Conservation (phyloP, 2,329 filamentous ascomycete genomes). For the Emergomyces orientalis region DNA sequence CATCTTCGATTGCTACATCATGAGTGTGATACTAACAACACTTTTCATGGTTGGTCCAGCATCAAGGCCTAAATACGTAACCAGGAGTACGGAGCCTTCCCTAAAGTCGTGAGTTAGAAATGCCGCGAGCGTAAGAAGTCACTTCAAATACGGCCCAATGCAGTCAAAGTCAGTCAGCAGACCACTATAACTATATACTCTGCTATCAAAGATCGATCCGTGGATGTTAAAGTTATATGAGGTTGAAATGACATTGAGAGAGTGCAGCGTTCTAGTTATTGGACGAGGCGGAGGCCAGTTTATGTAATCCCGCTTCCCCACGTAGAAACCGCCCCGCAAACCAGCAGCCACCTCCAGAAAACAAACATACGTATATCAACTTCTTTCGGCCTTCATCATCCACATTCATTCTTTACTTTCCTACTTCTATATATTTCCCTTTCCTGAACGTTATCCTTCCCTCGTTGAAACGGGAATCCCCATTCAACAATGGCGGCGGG, state of each 20-base stretch:
- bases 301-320: not conserved
- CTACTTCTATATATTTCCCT: not conserved
- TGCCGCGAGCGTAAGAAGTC: no score
- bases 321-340: not conserved
- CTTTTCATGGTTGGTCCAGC: no score
- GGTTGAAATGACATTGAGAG: not conserved
- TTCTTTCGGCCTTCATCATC: not conserved
- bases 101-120: no score
- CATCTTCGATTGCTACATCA: no score
- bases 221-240: not conserved
- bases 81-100: no score
- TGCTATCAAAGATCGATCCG: no score
- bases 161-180: no score
- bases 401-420: not conserved
- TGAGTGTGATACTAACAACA: no score
- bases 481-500: not conserved
- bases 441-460: not conserved
- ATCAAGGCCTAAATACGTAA: no score
- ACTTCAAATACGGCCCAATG: no score
- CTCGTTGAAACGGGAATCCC: not conserved
- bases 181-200: no score
- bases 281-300: not conserved
- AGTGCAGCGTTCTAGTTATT: no score
- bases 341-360: not conserved
- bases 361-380: not conserved